These are phyloP conservation scores for Zangia roseola DNA, from an alignment of 768 basidiomycete species.

Conservation along the genomic window DNA sequence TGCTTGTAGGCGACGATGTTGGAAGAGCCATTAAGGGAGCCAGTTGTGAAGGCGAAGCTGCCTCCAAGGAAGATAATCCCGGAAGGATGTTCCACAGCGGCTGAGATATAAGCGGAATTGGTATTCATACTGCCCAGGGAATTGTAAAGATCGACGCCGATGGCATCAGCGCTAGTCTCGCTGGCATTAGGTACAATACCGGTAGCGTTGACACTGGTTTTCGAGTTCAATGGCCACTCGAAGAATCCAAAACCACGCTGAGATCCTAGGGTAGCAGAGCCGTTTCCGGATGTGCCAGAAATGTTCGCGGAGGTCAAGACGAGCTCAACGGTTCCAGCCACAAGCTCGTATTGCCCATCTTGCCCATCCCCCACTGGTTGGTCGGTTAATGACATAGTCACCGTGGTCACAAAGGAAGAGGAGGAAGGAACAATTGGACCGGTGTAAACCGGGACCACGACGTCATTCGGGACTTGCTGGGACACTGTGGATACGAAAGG, in stretches of 20 bases:
- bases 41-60: slow-evolving; percentile 61
- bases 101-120: slow-evolving; percentile 42
- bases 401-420: slow-evolving; percentile 65
- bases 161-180: slow-evolving; percentile 62
- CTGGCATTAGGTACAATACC: slow-evolving; percentile 63
- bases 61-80: slow-evolving; percentile 75
- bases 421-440: slow-evolving; percentile 82
- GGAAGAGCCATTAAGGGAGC: slow-evolving; percentile 50
- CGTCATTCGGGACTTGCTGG: slow-evolving; percentile 68
- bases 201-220: slow-evolving; percentile 54
- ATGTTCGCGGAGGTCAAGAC: slow-evolving; percentile 62
- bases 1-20: slow-evolving; percentile 76
- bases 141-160: slow-evolving; percentile 61
- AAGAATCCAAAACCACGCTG: slow-evolving; percentile 77
- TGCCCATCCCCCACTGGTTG: slow-evolving; percentile 61
- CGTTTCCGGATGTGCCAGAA: slow-evolving; percentile 27
- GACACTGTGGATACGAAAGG: slow-evolving; percentile 71
- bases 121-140: slow-evolving; percentile 51
- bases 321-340: slow-evolving; percentile 86
- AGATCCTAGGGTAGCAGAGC: slow-evolving; percentile 33
- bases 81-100: slow-evolving; percentile 64
- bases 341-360: slow-evolving; percentile 70
- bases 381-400: slow-evolving; percentile 72
- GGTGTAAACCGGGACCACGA: slow-evolving; percentile 63
- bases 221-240: slow-evolving; percentile 72